These are phyloP conservation scores for Arthrobotrys conoides DNA, from an alignment of 2,329 filamentous ascomycete genomes.

Conservation along the genomic window DNA sequence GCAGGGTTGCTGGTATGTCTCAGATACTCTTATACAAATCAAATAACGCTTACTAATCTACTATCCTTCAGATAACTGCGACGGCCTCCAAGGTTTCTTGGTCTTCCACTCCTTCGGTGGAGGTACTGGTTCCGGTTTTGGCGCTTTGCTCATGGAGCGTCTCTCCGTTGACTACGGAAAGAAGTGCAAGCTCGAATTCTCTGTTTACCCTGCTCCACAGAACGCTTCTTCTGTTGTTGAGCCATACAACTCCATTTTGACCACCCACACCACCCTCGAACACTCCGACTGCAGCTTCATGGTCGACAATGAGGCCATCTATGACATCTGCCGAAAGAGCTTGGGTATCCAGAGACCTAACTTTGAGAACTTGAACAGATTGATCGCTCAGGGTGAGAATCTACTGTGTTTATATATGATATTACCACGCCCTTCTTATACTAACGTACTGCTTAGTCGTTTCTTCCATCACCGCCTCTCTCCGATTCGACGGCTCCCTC, in stretches of 20 bases:
- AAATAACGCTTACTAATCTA: neutral
- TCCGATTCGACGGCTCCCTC: constrained; percentile 97
- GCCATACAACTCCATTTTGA: constrained; percentile 99
- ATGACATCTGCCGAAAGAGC: constrained; percentile 99
- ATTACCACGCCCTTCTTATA: neutral
- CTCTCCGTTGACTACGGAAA: constrained; percentile 99
- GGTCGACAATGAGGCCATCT: constrained; percentile 99
- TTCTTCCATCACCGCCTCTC: constrained; percentile 96
- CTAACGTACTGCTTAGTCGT: constrained; percentile 75
- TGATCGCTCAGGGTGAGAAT: constrained; percentile 89
- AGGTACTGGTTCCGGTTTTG: constrained; percentile 98
- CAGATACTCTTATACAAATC: neutral
- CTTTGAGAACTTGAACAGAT: constrained; percentile 98
- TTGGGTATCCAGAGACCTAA: constrained; percentile 96
- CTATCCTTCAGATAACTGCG: constrained; percentile 80
- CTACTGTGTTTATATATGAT: neutral
- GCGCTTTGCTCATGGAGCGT: constrained; percentile 98
- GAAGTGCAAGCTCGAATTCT: constrained; percentile 99
- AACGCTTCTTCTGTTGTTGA: constrained; percentile 97
- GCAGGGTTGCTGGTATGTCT: constrained; percentile 79
- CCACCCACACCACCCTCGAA: constrained; percentile 98
- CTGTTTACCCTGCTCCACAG: constrained; percentile 97
- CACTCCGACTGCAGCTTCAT: constrained; percentile 99
- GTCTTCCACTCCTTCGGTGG: constrained; percentile 99
- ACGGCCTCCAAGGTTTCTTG: constrained; percentile 97